phyloP scores from a whole-genome alignment of 495 filamentous ascomycete species.

The Talaromyces thailandensis region DNA sequence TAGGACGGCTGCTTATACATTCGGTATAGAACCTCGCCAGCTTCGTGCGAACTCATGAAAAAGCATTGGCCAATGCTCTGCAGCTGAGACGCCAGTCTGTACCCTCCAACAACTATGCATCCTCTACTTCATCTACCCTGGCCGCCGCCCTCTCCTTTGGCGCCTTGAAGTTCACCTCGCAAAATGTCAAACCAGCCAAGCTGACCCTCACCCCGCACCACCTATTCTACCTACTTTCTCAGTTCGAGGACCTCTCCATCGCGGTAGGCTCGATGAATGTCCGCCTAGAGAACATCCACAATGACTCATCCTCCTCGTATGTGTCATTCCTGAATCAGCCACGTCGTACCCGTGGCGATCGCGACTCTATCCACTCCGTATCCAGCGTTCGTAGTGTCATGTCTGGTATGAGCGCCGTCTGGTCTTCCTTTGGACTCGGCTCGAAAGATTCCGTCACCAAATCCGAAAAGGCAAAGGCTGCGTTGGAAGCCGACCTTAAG shows the following conservation, averaged over 20 bases:
- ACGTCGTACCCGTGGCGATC: conserved; percentile 66
- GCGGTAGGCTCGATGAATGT: conserved; percentile 92
- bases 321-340: conserved; percentile 87
- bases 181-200: conserved; percentile 78
- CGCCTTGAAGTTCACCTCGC: conserved; percentile 73
- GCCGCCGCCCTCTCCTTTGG: conserved; percentile 81
- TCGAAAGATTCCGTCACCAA: conserved; percentile 67
- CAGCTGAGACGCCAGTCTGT: conserved; percentile 64
- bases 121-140: conserved; percentile 60
- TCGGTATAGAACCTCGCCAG: conserved; percentile 70
- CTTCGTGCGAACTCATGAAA: conserved; percentile 95
- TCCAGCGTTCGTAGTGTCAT: conserved; percentile 96
- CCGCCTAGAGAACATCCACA: conserved; percentile 86
- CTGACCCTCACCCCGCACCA: conserved; percentile 94
- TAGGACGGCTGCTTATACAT: conserved; percentile 7
- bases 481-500: conserved; percentile 75
- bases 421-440: conserved; percentile 77
- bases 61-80: conserved; percentile 90
- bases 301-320: conserved; percentile 78
- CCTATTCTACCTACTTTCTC: conserved; percentile 88
- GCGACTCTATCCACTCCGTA: conserved; percentile 86
- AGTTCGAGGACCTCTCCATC: conserved; percentile 87
- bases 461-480: conserved; percentile 78
- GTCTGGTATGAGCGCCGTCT: conserved; percentile 87
- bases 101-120: conserved; percentile 44